Evolutionary conservation across 345 rosid species (phyloP), one percentile per base, ranked within the genome.

Genomic region (Euphorbia peplus): DNA sequence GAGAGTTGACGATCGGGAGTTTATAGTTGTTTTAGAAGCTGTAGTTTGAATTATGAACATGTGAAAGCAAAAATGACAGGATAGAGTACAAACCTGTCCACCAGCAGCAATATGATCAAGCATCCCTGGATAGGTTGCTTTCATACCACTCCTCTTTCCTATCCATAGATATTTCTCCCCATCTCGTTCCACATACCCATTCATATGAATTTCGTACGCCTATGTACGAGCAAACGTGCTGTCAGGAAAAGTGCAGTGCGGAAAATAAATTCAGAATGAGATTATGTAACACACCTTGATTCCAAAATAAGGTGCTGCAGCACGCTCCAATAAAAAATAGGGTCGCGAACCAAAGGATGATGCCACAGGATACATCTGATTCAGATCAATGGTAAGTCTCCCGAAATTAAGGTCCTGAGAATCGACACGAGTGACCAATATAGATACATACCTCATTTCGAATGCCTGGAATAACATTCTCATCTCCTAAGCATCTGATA

Each of bases 21-120:
- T n/a, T n/a, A n/a, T n/a, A n/a, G n/a, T n/a, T n/a, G n/a, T n/a
- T n/a, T n/a, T n/a, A n/a, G n/a, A n/a, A n/a, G n/a, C n/a, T n/a
- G n/a, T n/a, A n/a, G n/a, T n/a, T 50, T 21, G 67, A 12, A 52
- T 24, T 44, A n/a, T 8, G 10, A 14, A 39, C 4, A 12, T 26
- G 19, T 10, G 12, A 37, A 28, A 69, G 52, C n/a, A 11, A 67
- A 61, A 42, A 3, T 42, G 3, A 52, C 30, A 21, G 28, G 42
- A 22, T 64, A n/a, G n/a, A 59, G 54, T 51, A 83, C 89, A 52
- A 74, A 93, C 97, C 96, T 89, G 75, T 84, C 97, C 98, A 80
- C 98, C 97, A 28, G 95, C 98, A 69, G 86, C 98, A 16, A 93
- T 85, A 78, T 93, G 96, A 83, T 93, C 98, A 72, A 93, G 98